Evolutionary conservation across 345 rosid species (phyloP).

Genomic region (Salix viminalis): DNA sequence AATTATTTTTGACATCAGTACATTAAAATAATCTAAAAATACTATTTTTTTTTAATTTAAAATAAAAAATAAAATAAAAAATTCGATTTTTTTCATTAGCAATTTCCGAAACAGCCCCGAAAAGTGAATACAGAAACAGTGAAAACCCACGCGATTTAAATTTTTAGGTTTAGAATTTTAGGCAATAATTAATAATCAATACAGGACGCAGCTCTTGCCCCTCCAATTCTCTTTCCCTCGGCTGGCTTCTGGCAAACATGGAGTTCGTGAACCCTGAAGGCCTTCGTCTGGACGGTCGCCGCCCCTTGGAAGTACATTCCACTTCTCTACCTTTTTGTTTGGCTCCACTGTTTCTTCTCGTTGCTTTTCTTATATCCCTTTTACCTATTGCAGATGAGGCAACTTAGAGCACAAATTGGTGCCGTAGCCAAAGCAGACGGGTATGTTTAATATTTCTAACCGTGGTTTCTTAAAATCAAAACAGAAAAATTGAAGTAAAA

Average conservation of each 20-base stretch:
- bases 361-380: background rate
- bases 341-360: background rate
- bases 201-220: background rate
- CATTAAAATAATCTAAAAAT: too few relatives aligned
- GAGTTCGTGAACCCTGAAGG: slow-evolving; percentile 92
- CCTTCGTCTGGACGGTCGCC: slow-evolving; percentile 73
- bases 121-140: too few relatives aligned
- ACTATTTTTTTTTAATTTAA: too few relatives aligned
- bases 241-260: slow-evolving; percentile 30
- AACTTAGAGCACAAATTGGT: slow-evolving; percentile 81
- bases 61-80: too few relatives aligned
- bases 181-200: background rate
- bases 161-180: too few relatives aligned
- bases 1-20: too few relatives aligned
- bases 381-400: slow-evolving; percentile 59
- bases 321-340: background rate
- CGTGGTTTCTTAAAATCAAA: background rate
- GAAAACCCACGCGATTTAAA: too few relatives aligned
- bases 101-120: too few relatives aligned
- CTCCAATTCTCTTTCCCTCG: background rate
- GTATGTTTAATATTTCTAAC: slow-evolving; percentile 27
- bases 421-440: slow-evolving; percentile 76
- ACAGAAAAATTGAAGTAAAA: background rate
- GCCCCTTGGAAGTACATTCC: slow-evolving; percentile 58
- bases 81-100: too few relatives aligned